These are phyloP conservation scores for Flammula alnicola DNA, from an alignment of 1,284 basidiomycete species.

Conservation along the genomic window DNA sequence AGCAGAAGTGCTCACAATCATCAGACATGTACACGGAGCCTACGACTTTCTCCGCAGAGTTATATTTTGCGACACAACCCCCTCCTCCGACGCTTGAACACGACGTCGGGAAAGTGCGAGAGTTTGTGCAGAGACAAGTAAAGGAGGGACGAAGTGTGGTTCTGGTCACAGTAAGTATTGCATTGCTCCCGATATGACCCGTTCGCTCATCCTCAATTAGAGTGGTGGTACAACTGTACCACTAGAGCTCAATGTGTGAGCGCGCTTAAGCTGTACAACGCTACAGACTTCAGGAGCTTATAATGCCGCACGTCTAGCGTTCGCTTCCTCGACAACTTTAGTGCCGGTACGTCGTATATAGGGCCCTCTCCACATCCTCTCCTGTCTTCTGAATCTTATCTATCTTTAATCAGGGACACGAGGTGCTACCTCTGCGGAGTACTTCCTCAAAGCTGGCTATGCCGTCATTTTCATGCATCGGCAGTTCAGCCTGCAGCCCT, in stretches of 20 bases:
- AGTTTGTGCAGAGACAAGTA: conserved; percentile 76
- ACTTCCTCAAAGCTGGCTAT: conserved; percentile 92
- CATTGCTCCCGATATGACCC: not conserved
- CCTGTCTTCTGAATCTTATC: conserved; percentile 11
- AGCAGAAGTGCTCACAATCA: conserved; percentile 4
- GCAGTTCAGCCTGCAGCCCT: conserved; percentile 96
- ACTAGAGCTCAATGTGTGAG: conserved; percentile 95
- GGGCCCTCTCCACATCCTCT: not conserved
- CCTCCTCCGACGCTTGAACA: conserved; percentile 73
- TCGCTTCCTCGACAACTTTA: conserved; percentile 98
- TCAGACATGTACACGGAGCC: conserved; percentile 34
- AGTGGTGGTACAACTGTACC: conserved; percentile 97
- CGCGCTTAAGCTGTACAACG: conserved; percentile 27
- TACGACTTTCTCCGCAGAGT: conserved; percentile 76
- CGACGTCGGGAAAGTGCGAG: conserved; percentile 63
- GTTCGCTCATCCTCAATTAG: conserved; percentile 44
- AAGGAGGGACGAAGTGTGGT: conserved; percentile 79
- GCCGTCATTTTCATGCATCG: conserved; percentile 99
- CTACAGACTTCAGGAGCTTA: conserved; percentile 25
- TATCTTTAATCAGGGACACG: conserved; percentile 71
- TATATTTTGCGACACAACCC: conserved; percentile 85
- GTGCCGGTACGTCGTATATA: conserved; percentile 74
- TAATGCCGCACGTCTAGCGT: conserved; percentile 62
- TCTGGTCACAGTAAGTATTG: conserved; percentile 83
- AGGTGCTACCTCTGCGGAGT: conserved; percentile 97